Percentiles rank a stretch among this genome's conserved stretches.
These are phyloP conservation scores for Colletotrichum somersetense DNA, from an alignment of 2,329 filamentous ascomycete species.

Conservation along the genomic window DNA sequence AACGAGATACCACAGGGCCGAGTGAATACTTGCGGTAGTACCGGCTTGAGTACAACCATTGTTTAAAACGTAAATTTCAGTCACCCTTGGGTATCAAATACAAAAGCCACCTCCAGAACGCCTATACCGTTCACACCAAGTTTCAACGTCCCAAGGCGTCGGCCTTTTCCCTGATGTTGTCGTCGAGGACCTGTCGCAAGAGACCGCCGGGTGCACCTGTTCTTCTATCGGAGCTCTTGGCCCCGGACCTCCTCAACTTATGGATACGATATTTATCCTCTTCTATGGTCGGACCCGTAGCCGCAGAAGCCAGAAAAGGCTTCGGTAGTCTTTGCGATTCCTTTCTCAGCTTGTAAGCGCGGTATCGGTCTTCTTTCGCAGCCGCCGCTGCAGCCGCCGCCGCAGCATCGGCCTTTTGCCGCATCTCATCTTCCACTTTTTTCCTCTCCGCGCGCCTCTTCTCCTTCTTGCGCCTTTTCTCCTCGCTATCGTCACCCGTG, in stretches of 20 bases:
- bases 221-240: constrained; percentile 6
- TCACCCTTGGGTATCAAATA: constrained; percentile 8
- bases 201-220: constrained; percentile 2
- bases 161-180: constrained; percentile 31
- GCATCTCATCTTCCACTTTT: constrained; percentile 23
- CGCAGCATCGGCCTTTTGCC: constrained; percentile 9
- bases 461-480: constrained; percentile 40
- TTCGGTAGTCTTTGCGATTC: background rate
- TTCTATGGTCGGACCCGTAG: background rate
- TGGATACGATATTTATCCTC: constrained; percentile 15
- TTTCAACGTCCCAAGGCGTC: constrained; percentile 21
- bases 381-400: constrained; percentile 2
- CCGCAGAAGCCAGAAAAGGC: background rate
- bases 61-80: background rate
- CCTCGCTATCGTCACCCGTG: constrained; percentile 49
- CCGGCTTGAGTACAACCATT: background rate
- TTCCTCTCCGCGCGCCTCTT: constrained; percentile 17
- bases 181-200: constrained; percentile 34
- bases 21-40: too few species aligned
- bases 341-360: constrained; percentile 12
- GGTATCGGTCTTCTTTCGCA: background rate
- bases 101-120: constrained; percentile 14
- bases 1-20: too few species aligned
- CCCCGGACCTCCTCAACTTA: constrained; percentile 10
- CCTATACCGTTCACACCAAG: background rate